These are phyloP conservation scores for Trypanosoma avium DNA, from an alignment of 208 protist species.

Conservation along the genomic window DNA sequence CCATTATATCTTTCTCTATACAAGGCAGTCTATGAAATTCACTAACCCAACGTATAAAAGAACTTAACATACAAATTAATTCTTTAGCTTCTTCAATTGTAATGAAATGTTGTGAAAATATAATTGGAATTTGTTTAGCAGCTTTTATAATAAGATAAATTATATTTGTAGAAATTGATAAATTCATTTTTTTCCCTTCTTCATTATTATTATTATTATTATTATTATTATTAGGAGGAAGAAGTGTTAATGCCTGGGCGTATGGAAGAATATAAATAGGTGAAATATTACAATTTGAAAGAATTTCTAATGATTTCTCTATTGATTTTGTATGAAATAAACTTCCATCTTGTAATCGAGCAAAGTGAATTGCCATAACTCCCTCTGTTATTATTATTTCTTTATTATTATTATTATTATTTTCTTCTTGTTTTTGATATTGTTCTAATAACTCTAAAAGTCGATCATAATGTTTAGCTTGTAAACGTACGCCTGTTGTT, in stretches of 20 bases:
- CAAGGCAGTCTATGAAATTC: slow-evolving; percentile 25
- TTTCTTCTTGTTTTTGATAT: background rate
- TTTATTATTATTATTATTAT: background rate
- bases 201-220: no score
- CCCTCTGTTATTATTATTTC: background rate
- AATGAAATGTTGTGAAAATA: background rate
- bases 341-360: slow-evolving; percentile 32
- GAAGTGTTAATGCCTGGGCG: slow-evolving; percentile 31
- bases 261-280: slow-evolving; percentile 23
- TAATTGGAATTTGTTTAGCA: background rate
- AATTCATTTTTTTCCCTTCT: background rate
- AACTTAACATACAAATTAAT: slow-evolving; percentile 19
- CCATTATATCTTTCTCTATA: slow-evolving; percentile 21
- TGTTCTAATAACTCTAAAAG: slow-evolving; percentile 22
- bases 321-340: slow-evolving; percentile 13
- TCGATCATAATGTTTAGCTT: slow-evolving; percentile 22
- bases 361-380: slow-evolving; percentile 24
- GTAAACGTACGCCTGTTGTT: slow-evolving; percentile 27
- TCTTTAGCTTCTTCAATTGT: slow-evolving; percentile 20
- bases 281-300: slow-evolving; percentile 1
- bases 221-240: slow-evolving; percentile 21
- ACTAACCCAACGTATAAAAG: slow-evolving; percentile 24
- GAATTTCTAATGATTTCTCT: slow-evolving; percentile 23
- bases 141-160: slow-evolving; percentile 18
- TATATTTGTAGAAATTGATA: background rate